phyloP scores from a whole-genome alignment of 805 yeast genomes.

The Wickerhamomyces bovis region DNA sequence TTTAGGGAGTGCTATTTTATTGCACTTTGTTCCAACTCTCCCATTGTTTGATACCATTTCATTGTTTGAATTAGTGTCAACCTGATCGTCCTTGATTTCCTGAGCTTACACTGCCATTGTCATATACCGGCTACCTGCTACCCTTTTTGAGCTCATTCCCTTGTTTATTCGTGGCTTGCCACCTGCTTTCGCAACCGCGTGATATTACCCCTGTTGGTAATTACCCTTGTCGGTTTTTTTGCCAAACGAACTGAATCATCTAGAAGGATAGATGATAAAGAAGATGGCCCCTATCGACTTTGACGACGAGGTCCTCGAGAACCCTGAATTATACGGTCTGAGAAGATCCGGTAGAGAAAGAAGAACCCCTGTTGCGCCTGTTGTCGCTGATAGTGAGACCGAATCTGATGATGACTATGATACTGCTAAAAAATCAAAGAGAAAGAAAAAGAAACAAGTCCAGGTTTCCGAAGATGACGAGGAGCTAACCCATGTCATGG shows the following conservation, averaged over 20 bases:
- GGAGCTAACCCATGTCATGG: slow-evolving; percentile 24
- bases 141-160: too few relatives aligned
- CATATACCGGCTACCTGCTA: too few relatives aligned
- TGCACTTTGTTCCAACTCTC: too few relatives aligned
- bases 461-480: slow-evolving; percentile 21
- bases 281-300: slow-evolving; percentile 25
- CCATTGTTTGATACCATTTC: too few relatives aligned
- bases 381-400: slow-evolving; percentile 15
- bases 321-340: slow-evolving; percentile 81
- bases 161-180: too few relatives aligned
- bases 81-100: too few relatives aligned
- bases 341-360: slow-evolving; percentile 58
- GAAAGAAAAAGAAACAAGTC: slow-evolving; percentile 25
- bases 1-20: too few relatives aligned
- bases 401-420: slow-evolving; percentile 25
- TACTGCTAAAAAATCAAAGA: slow-evolving; percentile 13
- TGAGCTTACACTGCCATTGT: too few relatives aligned
- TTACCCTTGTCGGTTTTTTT: background rate
- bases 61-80: too few relatives aligned
- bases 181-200: background rate
- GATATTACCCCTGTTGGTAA: background rate
- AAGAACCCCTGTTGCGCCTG: slow-evolving; percentile 21
- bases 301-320: slow-evolving; percentile 50
- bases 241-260: too few relatives aligned
- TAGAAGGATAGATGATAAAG: too few relatives aligned